Evolutionary conservation across 2,329 filamentous ascomycete species (phyloP).

Genomic region (Escovopsis sp.): DNA sequence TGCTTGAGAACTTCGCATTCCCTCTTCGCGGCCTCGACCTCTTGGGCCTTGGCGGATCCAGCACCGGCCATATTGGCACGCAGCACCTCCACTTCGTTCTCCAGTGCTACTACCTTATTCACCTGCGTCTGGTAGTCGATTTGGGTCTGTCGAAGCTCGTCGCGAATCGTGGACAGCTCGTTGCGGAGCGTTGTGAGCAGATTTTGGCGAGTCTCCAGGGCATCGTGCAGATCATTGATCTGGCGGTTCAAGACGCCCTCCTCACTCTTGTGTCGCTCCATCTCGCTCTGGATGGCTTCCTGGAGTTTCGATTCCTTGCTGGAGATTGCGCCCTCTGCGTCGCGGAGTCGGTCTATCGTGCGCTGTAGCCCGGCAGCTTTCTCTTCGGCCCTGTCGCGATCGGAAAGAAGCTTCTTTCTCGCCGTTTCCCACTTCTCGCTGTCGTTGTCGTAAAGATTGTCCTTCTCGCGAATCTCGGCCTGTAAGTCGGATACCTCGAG

Average conservation of each 20-base stretch:
- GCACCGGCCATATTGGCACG: slow-evolving; percentile 24
- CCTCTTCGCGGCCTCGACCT: slow-evolving; percentile 9
- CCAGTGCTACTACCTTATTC: slow-evolving; percentile 52
- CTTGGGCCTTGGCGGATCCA: not conserved
- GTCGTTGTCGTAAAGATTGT: slow-evolving; percentile 55
- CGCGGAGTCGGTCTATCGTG: slow-evolving; percentile 55
- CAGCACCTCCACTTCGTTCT: slow-evolving; percentile 64
- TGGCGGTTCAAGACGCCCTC: slow-evolving; percentile 58
- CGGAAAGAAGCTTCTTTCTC: slow-evolving; percentile 45
- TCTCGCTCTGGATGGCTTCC: slow-evolving; percentile 54
- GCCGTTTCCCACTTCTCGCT: slow-evolving; percentile 59
- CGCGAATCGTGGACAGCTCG: slow-evolving; percentile 50
- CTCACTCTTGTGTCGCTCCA: slow-evolving; percentile 56
- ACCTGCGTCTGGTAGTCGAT: slow-evolving; percentile 46
- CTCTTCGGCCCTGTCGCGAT: slow-evolving; percentile 52
- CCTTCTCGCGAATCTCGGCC: slow-evolving; percentile 51
- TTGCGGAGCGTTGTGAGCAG: slow-evolving; percentile 49
- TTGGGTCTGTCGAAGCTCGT: slow-evolving; percentile 55
- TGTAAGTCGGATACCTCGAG: slow-evolving; percentile 48
- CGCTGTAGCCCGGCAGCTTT: slow-evolving; percentile 52
- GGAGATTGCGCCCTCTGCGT: slow-evolving; percentile 51
- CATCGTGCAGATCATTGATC: slow-evolving; percentile 57
- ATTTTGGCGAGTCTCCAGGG: slow-evolving; percentile 52
- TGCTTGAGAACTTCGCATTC: slow-evolving; percentile 16
- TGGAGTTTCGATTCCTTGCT: slow-evolving; percentile 54